phyloP scores from a whole-genome alignment of 164 flowering plant species.

The Berberis vulgaris region DNA sequence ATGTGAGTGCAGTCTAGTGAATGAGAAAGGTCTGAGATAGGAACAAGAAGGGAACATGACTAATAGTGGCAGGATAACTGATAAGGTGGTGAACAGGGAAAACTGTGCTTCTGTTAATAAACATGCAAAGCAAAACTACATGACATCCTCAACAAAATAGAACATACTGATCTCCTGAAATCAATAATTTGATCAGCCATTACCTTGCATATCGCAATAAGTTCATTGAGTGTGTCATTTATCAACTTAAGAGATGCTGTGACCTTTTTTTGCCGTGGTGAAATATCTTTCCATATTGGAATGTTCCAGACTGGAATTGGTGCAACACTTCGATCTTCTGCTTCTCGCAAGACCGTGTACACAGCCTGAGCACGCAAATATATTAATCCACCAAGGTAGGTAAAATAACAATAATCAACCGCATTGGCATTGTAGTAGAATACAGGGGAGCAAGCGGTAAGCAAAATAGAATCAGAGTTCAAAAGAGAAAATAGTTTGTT shows the following conservation, averaged over 20 bases:
- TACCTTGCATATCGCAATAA: conserved; percentile 93
- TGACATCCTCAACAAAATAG: not conserved
- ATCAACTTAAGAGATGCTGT: conserved; percentile 66
- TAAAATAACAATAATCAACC: not conserved
- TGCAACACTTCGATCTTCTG: conserved; percentile 80
- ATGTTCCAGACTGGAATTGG: conserved; percentile 91
- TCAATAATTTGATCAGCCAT: not conserved
- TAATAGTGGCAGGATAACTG: too few species aligned
- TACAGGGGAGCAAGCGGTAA: too few species aligned
- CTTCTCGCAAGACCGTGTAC: conserved; percentile 85
- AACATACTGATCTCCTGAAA: not conserved
- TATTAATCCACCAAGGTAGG: not conserved
- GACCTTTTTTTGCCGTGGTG: conserved; percentile 77
- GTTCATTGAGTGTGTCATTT: conserved; percentile 62
- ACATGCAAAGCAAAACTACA: not conserved
- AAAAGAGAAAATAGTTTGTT: too few species aligned
- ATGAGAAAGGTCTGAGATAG: too few species aligned
- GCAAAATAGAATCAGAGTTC: too few species aligned
- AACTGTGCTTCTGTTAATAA: too few species aligned
- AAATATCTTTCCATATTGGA: conserved; percentile 96
- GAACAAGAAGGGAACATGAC: too few species aligned
- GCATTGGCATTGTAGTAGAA: too few species aligned
- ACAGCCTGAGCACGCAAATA: conserved; percentile 60
- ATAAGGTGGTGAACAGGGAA: too few species aligned
- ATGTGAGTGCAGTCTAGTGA: too few species aligned